Evolutionary conservation across 2,329 filamentous ascomycete genomes (phyloP), one percentile per base, ranked within the genome.

Genomic region (Parafenestella ontariensis): DNA sequence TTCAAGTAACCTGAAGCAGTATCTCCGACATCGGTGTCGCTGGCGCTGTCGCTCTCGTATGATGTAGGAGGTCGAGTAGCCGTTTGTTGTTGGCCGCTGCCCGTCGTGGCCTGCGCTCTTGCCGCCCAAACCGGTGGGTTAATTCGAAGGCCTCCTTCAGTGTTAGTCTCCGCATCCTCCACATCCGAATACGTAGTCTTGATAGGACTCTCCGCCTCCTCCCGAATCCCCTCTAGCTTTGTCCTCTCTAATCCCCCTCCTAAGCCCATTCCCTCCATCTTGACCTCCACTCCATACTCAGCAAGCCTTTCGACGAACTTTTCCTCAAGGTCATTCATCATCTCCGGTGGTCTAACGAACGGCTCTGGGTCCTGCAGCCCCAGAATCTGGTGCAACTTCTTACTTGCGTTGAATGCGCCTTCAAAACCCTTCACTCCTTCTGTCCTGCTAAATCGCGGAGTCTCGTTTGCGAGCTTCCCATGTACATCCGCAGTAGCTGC

Each of bases 311-410:
- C 46, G 7, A 42, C n/a, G 18, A 58, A 61, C 13, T 26, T 20
- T 24, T 49, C 23, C 28, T 59, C 29, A 10, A 65, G 42, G 15
- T 47, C 42, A 2, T 39, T 15, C 11, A 56, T 51, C 33, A 62
- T 47, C 8, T 21, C 15, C 9, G 62, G 64, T n/a, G 64, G 60
- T 4, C 23, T 34, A 1, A 36, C 42, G 28, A 58, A 68, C 8
- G 59, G 60, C 15, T 58, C 41, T 1, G 62, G 40, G 6, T 50
- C 37, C 17, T 49, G 26, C 11, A 50, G n/a, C 9, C 59, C 62
- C 5, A 68, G 20, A 2, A 58, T 36, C 9, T 61, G 56, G 20
- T 65, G 58, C 15, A 68, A n/a, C 11, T 28, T 42, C 40, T 46
- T 53, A 0, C 56, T 55, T 9, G 54, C 50, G 6, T 34, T 43